A percentile compares a stretch with the other conserved stretches of the same genome.
Evolutionary conservation across 257 asterid species (phyloP).

Genomic region (Lycium barbarum): DNA sequence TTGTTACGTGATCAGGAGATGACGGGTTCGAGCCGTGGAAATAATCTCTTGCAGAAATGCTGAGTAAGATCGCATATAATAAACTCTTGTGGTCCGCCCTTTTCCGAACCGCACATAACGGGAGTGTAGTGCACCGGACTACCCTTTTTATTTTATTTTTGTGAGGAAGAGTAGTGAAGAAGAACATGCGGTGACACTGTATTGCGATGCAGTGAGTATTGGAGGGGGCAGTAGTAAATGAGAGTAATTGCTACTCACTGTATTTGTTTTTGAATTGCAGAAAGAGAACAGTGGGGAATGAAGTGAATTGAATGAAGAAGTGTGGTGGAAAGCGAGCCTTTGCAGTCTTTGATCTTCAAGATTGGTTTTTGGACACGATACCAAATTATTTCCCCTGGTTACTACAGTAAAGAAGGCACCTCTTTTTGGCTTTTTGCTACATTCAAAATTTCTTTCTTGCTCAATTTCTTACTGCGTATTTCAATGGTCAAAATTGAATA

Average conservation of each 20-base stretch:
- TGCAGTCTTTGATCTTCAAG: slow-evolving; percentile 31
- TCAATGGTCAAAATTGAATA: neutral
- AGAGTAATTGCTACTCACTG: slow-evolving; percentile 29
- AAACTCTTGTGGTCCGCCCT: too few relatives aligned
- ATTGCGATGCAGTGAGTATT: slow-evolving; percentile 27
- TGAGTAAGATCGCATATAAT: too few relatives aligned
- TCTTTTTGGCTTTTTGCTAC: neutral
- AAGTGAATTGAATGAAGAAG: slow-evolving; percentile 50
- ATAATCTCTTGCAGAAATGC: too few relatives aligned
- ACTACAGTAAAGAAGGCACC: neutral
- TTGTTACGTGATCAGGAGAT: too few relatives aligned
- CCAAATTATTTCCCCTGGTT: neutral
- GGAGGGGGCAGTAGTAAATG: slow-evolving; percentile 31
- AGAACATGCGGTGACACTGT: slow-evolving; percentile 41
- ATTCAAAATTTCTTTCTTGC: neutral
- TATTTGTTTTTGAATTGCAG: slow-evolving; percentile 28
- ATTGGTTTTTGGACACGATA: slow-evolving; percentile 29
- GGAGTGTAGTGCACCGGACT: too few relatives aligned
- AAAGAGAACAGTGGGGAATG: slow-evolving; percentile 33
- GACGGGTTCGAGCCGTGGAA: too few relatives aligned
- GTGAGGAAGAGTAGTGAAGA: slow-evolving; percentile 38
- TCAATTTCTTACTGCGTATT: neutral
- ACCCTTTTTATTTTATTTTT: neutral
- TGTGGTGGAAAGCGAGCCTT: slow-evolving; percentile 52
- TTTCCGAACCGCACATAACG: too few relatives aligned